Base-by-base conservation (phyloP, 208 protist species). In the Wallacemonas sp. region DNA sequence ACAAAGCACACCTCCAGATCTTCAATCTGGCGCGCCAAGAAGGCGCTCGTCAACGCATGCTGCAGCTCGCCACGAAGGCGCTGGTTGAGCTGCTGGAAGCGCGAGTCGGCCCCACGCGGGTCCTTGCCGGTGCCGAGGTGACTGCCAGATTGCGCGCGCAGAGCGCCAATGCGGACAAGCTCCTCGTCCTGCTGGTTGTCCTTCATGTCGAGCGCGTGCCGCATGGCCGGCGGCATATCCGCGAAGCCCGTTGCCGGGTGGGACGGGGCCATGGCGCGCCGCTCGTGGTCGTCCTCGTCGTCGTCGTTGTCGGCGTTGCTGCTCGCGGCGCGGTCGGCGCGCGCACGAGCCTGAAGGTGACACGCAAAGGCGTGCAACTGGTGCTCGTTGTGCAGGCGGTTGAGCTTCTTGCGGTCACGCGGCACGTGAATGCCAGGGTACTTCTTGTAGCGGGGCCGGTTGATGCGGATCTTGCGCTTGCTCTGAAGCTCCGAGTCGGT, bases 341-440 rank as follows among this genome's bases (percentile, higher is more conserved):
- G 79, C 38, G 78, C 68, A 48, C 77, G 81, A 16, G 85, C 84
- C 48, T 80, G 76, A 44, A 83, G 62, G 31, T 82, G 82, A n/a
- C 65, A 66, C n/a, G 79, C 82, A 52, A 96, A 89, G 65, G 29
- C 52, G 32, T 59, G 52, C 52, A 59, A 1, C 31, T 59, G 29
- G 55, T 89, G 85, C 63, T 93, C 85, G 52, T 96, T 96, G 32
- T 88, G 54, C 14, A 96, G 77, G 3, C 87, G 84, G 61, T 96
- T 96, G 11, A 84, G 80, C 54, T 80, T 71, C 52, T 93, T 93
- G 16, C 78, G 76, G 61, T 93, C 92, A 22, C 78, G 76, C 29
- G 90, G 90, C 3, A 74, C 79, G 63, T 77, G 80, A 42, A 96
- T 83, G 65, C 90, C 90, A 0, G 90, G 90, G 75, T 96, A 96